phyloP scores from a whole-genome alignment of 106 monocot genomes.

The Allium fistulosum region DNA sequence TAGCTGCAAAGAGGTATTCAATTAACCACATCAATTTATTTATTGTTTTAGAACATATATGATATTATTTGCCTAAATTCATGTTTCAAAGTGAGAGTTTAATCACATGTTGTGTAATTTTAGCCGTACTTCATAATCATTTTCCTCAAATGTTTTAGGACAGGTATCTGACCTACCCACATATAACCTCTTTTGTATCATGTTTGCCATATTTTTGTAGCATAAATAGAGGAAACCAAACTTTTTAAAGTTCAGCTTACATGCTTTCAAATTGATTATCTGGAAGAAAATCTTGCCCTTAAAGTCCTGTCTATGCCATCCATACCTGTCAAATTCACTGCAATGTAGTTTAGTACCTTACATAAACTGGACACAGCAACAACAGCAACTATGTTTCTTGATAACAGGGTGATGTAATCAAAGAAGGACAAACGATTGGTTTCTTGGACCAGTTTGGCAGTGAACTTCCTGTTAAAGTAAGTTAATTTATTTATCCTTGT shows the following conservation, averaged over 20 bases:
- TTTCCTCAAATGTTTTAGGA: too few relatives aligned
- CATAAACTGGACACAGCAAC: too few relatives aligned
- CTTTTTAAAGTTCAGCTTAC: background rate
- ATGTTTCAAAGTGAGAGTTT: background rate
- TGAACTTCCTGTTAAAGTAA: constrained; percentile 67
- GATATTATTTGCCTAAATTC: background rate
- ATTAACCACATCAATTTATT: background rate
- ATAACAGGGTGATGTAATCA: constrained; percentile 62
- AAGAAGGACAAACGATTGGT: constrained; percentile 73
- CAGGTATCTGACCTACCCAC: too few relatives aligned
- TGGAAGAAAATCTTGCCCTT: background rate
- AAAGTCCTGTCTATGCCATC: background rate
- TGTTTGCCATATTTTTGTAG: too few relatives aligned
- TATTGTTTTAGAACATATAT: background rate
- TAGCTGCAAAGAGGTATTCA: constrained; percentile 71
- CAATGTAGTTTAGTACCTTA: background rate
- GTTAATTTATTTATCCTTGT: constrained; percentile 2
- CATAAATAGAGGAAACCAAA: background rate
- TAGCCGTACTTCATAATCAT: background rate
- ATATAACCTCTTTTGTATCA: too few relatives aligned
- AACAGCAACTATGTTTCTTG: background rate
- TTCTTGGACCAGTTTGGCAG: constrained; percentile 77
- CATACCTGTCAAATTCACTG: background rate
- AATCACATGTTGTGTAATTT: background rate
- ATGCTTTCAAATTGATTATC: background rate